These are phyloP conservation scores for Exophiala mesophila DNA, from an alignment of 2,329 filamentous ascomycete genomes.

Conservation along the genomic window DNA sequence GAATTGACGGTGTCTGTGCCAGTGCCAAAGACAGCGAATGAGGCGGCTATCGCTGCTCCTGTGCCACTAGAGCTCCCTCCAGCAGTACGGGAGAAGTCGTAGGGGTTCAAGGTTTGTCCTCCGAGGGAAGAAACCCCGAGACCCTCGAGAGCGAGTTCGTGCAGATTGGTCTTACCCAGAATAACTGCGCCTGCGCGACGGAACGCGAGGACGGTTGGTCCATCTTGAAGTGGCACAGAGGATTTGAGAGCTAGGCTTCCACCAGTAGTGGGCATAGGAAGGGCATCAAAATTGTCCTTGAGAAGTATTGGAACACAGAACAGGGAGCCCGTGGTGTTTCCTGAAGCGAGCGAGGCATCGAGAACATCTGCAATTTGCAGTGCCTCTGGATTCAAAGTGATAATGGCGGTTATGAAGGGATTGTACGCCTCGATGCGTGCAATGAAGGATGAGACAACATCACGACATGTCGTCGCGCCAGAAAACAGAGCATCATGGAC, in stretches of 20 bases:
- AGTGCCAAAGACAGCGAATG: constrained; percentile 31
- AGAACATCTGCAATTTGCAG: constrained; percentile 46
- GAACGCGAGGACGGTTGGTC: constrained; percentile 48
- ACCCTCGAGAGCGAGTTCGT: constrained; percentile 61
- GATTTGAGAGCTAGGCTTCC: constrained; percentile 48
- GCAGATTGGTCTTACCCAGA: constrained; percentile 57
- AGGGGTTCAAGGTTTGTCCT: constrained; percentile 62
- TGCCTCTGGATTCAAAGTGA: constrained; percentile 49
- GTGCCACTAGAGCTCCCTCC: constrained; percentile 35
- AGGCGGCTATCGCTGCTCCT: constrained; percentile 31
- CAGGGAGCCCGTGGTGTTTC: constrained; percentile 49
- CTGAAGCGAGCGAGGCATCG: constrained; percentile 39
- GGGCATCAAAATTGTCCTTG: constrained; percentile 61
- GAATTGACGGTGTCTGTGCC: constrained; percentile 35
- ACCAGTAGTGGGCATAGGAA: constrained; percentile 54
- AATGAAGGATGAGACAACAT: constrained; percentile 52
- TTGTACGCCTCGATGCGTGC: constrained; percentile 55
- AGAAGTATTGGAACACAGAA: constrained; percentile 60
- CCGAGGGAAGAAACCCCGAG: constrained; percentile 58
- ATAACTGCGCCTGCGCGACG: constrained; percentile 52
- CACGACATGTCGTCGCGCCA: constrained; percentile 50
- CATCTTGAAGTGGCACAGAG: constrained; percentile 44
- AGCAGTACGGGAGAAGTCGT: constrained; percentile 58
- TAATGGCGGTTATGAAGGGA: constrained; percentile 53
- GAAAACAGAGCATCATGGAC: constrained; percentile 54